Evolutionary conservation across 2,329 filamentous ascomycete species (phyloP), one percentile per base, ranked within the genome.

Genomic region (Neocucurbitaria cava): DNA sequence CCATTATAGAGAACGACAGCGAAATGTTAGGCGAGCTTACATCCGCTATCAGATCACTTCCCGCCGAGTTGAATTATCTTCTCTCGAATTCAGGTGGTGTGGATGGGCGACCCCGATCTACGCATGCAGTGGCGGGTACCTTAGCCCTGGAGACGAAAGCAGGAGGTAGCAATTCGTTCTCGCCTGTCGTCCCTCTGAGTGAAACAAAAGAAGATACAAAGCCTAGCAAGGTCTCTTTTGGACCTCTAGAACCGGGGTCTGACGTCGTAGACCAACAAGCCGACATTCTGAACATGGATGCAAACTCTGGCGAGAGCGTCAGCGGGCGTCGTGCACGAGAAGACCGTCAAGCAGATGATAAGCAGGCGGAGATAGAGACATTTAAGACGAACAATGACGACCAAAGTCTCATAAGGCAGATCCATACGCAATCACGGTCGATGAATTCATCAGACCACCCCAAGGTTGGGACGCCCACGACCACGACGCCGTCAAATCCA

Each of bases 381-480:
- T 10, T 30, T 3, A 46, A 61, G 23, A 46, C 26, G n/a, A 50
- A 46, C n/a, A 39, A 30, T 26, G 55, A 59, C n/a, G 40, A 53
- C 9, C 50, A 56, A 39, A 52, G 54, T 39, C 51, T 62, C 35
- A 51, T 41, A 52, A 51, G 53, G 18, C 55, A 57, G 10, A 57
- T 58, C 9, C 62, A 60, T 18, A 59, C 57, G 10, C 64, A 62
- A 11, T 56, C 61, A 9, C 57, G 51, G 23, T 49, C 43, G 18
- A 58, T 58, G 53, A 59, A 44, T 30, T 56, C 61, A 26, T 62
- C 56, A 3, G 52, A 55, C 11, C 18, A 52, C 38, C 43, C 40
- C 15, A 49, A 49, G n/a, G 24, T 33, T 6, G 24, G 38, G 21
- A 31, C 13, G 18, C 45, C 33, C 8, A 15, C 31, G 28, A 33